A percentile compares a stretch with the other conserved stretches of the same genome.
Conservation (phyloP, 2,329 filamentous ascomycete species). For the Alternaria infectoria region DNA sequence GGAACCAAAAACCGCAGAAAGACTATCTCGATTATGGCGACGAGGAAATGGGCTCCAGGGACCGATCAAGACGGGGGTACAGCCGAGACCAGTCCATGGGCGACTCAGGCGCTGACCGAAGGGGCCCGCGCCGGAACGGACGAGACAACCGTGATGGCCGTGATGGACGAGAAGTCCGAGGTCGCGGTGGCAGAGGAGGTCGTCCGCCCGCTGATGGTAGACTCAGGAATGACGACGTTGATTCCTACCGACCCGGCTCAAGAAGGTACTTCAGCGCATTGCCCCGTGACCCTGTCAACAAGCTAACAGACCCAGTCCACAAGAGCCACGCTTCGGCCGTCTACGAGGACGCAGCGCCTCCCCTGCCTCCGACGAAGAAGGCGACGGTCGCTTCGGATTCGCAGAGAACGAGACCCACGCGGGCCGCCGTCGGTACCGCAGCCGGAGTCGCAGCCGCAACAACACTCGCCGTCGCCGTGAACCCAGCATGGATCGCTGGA, state of each 20-base stretch:
- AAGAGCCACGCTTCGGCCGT: slow-evolving; percentile 52
- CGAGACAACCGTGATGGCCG: slow-evolving; percentile 25
- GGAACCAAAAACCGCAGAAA: slow-evolving; percentile 57
- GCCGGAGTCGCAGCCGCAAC: slow-evolving; percentile 43
- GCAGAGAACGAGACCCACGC: slow-evolving; percentile 55
- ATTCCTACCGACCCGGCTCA: slow-evolving; percentile 41
- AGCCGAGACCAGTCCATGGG: slow-evolving; percentile 80
- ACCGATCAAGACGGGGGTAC: slow-evolving; percentile 30
- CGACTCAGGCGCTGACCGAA: slow-evolving; percentile 56
- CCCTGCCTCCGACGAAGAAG: slow-evolving; percentile 55
- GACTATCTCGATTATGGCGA: slow-evolving; percentile 41
- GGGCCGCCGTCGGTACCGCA: slow-evolving; percentile 52
- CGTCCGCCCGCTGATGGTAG: slow-evolving; percentile 16
- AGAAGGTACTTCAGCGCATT: slow-evolving; percentile 23
- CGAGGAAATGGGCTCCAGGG: slow-evolving; percentile 26
- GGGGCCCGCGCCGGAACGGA: slow-evolving; percentile 32
- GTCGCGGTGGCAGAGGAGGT: slow-evolving; percentile 21
- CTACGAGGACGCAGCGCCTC: slow-evolving; percentile 67
- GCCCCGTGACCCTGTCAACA: background rate
- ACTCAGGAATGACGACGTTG: slow-evolving; percentile 29
- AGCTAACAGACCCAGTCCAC: slow-evolving; percentile 22
- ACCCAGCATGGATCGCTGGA: slow-evolving; percentile 38
- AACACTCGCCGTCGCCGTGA: slow-evolving; percentile 25
- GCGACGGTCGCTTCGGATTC: slow-evolving; percentile 57
- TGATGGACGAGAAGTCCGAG: slow-evolving; percentile 22